phyloP scores from a whole-genome alignment of 140 eudicot genomes.

The Ambrosia hybrid region DNA sequence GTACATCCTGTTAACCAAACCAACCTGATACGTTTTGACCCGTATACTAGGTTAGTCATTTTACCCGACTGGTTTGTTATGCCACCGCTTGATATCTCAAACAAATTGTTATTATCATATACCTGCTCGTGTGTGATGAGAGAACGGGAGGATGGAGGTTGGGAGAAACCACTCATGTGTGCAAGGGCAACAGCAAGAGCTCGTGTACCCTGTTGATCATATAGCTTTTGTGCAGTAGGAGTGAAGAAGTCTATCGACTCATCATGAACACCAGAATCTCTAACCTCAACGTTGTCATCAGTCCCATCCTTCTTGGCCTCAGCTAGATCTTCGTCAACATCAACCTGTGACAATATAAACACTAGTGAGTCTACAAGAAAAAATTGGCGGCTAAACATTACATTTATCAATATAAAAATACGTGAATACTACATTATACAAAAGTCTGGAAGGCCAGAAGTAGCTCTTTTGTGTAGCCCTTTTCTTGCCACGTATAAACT shows the following conservation, averaged over 20 bases:
- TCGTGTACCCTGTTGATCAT: slow-evolving; percentile 69
- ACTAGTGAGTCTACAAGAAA: no score
- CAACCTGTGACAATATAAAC: no score
- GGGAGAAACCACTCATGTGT: slow-evolving; percentile 85
- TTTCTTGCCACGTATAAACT: no score
- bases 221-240: slow-evolving; percentile 77
- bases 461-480: no score
- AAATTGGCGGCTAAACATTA: no score
- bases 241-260: slow-evolving; percentile 75
- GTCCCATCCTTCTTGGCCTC: no score
- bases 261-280: slow-evolving; percentile 73
- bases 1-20: background rate
- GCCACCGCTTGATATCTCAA: background rate
- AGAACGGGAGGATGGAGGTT: slow-evolving; percentile 93
- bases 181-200: slow-evolving; percentile 99
- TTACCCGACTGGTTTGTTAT: no score
- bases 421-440: no score
- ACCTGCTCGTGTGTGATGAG: slow-evolving; percentile 92
- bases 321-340: no score
- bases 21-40: background rate
- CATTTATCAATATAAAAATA: no score
- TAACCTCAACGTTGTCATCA: no score
- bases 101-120: background rate
- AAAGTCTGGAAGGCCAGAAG: no score
- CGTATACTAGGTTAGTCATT: background rate